Conservation (phyloP, 768 basidiomycete species). For the Tylopilus balloui region DNA sequence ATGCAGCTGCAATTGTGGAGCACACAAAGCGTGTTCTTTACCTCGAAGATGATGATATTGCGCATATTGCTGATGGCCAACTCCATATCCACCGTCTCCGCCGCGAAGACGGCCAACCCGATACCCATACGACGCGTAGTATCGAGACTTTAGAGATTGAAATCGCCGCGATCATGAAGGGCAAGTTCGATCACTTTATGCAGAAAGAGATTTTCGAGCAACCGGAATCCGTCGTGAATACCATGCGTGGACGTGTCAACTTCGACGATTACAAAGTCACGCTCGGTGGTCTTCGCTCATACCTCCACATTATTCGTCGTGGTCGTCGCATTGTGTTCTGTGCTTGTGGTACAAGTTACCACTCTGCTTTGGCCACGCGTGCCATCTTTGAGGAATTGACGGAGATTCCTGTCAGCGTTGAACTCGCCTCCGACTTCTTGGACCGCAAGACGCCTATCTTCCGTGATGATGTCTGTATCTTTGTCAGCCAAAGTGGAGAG, state of each 20-base stretch:
- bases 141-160: conserved; percentile 99
- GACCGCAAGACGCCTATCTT: conserved; percentile 99
- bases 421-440: conserved; percentile 96
- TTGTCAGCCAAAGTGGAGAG: conserved; percentile 97
- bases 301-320: conserved; percentile 93
- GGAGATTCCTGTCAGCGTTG: conserved; percentile 96
- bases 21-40: conserved; percentile 99
- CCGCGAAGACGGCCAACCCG: conserved; percentile 68
- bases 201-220: conserved; percentile 99
- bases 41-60: conserved; percentile 98
- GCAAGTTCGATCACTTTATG: conserved; percentile 99
- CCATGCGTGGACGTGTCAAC: conserved; percentile 99
- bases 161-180: conserved; percentile 99
- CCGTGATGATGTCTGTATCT: conserved; percentile 95
- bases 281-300: conserved; percentile 91
- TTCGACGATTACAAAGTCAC: conserved; percentile 90
- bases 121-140: conserved; percentile 66
- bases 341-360: conserved; percentile 98
- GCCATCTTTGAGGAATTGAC: conserved; percentile 99
- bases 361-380: conserved; percentile 93
- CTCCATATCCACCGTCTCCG: conserved; percentile 98
- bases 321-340: conserved; percentile 93
- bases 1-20: conserved; percentile 93
- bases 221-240: conserved; percentile 99
- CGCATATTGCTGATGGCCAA: conserved; percentile 94